Evolutionary conservation across 2,329 filamentous ascomycete genomes (phyloP).

Genomic region (Alternaria rosae): DNA sequence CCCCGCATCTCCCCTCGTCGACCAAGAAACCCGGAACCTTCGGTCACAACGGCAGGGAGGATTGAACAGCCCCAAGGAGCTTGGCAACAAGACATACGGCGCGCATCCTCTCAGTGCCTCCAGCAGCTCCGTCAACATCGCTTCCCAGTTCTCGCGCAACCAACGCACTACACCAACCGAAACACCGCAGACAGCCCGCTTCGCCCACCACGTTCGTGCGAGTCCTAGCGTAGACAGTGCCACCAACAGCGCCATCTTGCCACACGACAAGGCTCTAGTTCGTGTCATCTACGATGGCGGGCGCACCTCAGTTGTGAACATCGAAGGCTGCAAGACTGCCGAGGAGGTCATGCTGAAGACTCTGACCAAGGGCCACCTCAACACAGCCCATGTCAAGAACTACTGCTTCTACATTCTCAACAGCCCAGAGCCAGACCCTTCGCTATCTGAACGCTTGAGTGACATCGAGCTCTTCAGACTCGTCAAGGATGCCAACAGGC

Average conservation of each 20-base stretch:
- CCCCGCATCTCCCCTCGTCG: slow-evolving; percentile 74
- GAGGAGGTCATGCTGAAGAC: slow-evolving; percentile 94
- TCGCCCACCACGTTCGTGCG: slow-evolving; percentile 75
- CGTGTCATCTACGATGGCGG: slow-evolving; percentile 92
- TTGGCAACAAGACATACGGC: slow-evolving; percentile 62
- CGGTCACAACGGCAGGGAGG: slow-evolving; percentile 67
- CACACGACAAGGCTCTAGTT: slow-evolving; percentile 86
- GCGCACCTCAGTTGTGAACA: slow-evolving; percentile 91
- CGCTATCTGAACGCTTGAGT: slow-evolving; percentile 79
- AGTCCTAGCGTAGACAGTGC: slow-evolving; percentile 86
- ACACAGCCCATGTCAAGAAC: slow-evolving; percentile 89
- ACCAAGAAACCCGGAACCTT: slow-evolving; percentile 60
- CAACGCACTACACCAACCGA: slow-evolving; percentile 66
- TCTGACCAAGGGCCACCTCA: slow-evolving; percentile 83
- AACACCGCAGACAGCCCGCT: slow-evolving; percentile 66
- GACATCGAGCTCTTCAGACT: slow-evolving; percentile 91
- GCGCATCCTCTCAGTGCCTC: slow-evolving; percentile 62
- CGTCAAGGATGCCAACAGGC: slow-evolving; percentile 83
- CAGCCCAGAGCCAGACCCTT: slow-evolving; percentile 82
- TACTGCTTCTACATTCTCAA: slow-evolving; percentile 97
- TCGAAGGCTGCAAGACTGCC: slow-evolving; percentile 87
- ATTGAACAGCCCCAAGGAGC: slow-evolving; percentile 64
- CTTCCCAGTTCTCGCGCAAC: slow-evolving; percentile 55
- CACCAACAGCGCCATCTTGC: slow-evolving; percentile 76
- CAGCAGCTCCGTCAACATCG: slow-evolving; percentile 55